Base-by-base conservation (phyloP, 331 rosid genomes). In the Malus hybrid region DNA sequence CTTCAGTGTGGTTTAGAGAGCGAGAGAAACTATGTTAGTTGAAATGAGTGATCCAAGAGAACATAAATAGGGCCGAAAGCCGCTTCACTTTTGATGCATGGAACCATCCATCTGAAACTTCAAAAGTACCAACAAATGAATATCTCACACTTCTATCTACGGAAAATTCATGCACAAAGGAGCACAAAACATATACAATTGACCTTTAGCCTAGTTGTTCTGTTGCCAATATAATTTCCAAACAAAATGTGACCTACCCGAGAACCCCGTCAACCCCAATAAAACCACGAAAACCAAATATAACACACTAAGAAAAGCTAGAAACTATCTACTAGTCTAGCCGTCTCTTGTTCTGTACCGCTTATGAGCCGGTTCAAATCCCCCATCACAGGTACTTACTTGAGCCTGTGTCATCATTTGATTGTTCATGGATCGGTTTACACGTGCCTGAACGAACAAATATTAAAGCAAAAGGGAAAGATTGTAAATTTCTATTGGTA, bases 271-370 rank as follows among this genome's bases (percentile, higher is more conserved):
- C 71, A 66, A 66, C 54, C 83, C 73, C 50, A 48, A 74, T 19
- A 57, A 60, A 82, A 20, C 69, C 20, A 63, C 29, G 56, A 70
- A 57, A 61, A 48, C 32, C 32, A 79, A 67, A 67, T 76, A 83
- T 63, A 70, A 76, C 44, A 68, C 16, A 76, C 20, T 52, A 79
- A 62, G 69, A 80, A 63, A 71, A 65, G 34, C 65, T 42, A 48
- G 68, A 66, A 27, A 73, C 70, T n/a, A 34, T 19, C 65, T 61
- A 68, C 65, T 61, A 68, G 59, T 36, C 78, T 90, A 90, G 80
- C 83, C 85, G 69, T 84, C 86, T 71, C 83, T 87, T 71, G 84
- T 78, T 89, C 94, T 86, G 48, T 82, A 83, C 86, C 93, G 83
- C 91, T 93, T 93, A 22, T 73, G 79, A 79, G 87, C 85, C 52